Percentiles rank a stretch among this genome's conserved stretches.
Evolutionary conservation across 495 filamentous ascomycete species (phyloP).

Genomic region (Bathelium albidoporum): DNA sequence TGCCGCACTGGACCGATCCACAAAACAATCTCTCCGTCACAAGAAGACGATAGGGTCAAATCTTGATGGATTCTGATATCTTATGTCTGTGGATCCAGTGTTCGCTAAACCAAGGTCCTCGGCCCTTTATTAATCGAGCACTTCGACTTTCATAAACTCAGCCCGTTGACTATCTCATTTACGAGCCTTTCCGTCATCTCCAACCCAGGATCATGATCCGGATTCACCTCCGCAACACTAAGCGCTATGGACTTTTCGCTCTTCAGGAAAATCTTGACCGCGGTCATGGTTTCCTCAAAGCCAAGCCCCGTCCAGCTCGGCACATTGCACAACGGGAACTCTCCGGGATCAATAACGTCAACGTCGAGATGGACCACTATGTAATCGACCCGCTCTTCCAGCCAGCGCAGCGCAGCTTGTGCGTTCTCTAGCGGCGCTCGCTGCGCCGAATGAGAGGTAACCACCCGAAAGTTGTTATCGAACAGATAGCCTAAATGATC

Average conservation of each 20-base stretch:
- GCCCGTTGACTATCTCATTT: conserved; percentile 9
- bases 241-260: conserved; percentile 10
- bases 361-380: conserved; percentile 12
- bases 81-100: background rate
- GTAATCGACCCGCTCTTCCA: conserved; percentile 14
- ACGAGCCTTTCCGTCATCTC: conserved; percentile 12
- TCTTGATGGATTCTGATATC: background rate
- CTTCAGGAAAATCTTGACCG: conserved; percentile 10
- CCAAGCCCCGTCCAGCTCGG: conserved; percentile 10
- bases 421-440: conserved; percentile 1
- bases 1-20: no score
- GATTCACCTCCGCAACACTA: conserved; percentile 13
- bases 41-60: background rate
- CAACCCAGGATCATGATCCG: conserved; percentile 15
- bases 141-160: background rate
- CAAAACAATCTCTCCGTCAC: no score
- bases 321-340: conserved; percentile 15
- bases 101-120: background rate
- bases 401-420: conserved; percentile 7
- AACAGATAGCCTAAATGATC: conserved; percentile 15
- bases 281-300: conserved; percentile 9
- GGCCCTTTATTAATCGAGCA: background rate
- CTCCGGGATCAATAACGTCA: conserved; percentile 13
- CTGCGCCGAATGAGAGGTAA: conserved; percentile 13
- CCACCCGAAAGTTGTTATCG: conserved; percentile 13